phyloP scores from a whole-genome alignment of 805 yeast species.

The Cyberlindnera saturnus region DNA sequence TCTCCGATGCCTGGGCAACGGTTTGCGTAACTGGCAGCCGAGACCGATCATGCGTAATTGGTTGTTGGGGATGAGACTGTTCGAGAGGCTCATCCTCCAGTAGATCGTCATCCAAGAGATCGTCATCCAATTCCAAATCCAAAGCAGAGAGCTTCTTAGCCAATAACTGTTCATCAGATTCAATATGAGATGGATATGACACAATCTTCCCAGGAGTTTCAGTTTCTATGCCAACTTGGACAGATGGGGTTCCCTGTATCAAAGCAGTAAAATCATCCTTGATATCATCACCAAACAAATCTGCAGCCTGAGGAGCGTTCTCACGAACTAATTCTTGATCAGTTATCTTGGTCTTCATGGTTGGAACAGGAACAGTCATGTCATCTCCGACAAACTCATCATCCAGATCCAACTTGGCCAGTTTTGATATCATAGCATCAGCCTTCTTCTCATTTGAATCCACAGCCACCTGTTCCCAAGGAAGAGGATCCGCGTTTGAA shows the following conservation, averaged over 20 bases:
- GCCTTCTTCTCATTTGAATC: background rate
- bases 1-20: no score
- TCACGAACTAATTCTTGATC: no score
- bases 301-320: background rate
- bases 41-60: background rate
- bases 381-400: conserved; percentile 14
- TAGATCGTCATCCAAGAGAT: conserved; percentile 34
- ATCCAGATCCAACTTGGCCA: conserved; percentile 13
- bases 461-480: background rate
- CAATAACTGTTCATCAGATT: background rate
- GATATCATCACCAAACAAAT: conserved; percentile 2
- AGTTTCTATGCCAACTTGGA: no score
- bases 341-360: no score
- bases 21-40: no score
- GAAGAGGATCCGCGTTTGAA: background rate
- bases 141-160: conserved; percentile 35
- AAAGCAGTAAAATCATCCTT: conserved; percentile 1
- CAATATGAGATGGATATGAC: background rate
- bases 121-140: conserved; percentile 35
- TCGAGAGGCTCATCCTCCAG: conserved; percentile 33
- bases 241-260: background rate
- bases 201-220: no score
- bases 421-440: conserved; percentile 3
- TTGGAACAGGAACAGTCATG: background rate
- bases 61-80: conserved; percentile 16